Evolutionary conservation across 2,329 filamentous ascomycete species (phyloP).

Genomic region (Incumbomyces lentus): DNA sequence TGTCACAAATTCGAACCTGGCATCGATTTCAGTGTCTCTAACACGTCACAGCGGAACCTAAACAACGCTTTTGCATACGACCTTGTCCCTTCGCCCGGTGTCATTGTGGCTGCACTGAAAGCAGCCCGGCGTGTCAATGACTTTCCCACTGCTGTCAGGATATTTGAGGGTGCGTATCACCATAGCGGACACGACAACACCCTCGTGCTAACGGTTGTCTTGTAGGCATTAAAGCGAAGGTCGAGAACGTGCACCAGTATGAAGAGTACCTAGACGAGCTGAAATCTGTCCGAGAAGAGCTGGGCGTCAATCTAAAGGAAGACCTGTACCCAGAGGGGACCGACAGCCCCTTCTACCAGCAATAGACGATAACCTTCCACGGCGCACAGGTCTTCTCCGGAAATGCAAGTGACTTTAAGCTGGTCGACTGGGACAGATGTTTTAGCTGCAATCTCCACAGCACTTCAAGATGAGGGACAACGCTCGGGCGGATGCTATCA

Average conservation of each 20-base stretch:
- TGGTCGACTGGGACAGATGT: background rate
- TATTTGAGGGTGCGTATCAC: slow-evolving; percentile 74
- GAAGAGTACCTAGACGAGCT: slow-evolving; percentile 83
- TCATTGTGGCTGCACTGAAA: slow-evolving; percentile 82
- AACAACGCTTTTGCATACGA: slow-evolving; percentile 99
- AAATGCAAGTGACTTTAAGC: background rate
- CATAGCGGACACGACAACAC: too few relatives aligned
- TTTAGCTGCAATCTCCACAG: too few relatives aligned
- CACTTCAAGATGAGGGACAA: too few relatives aligned
- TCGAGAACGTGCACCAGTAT: slow-evolving; percentile 97
- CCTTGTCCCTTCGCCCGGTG: slow-evolving; percentile 87
- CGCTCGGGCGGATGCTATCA: too few relatives aligned
- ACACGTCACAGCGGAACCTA: slow-evolving; percentile 61
- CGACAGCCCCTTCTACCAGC: slow-evolving; percentile 21
- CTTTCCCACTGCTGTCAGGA: slow-evolving; percentile 92
- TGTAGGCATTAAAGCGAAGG: slow-evolving; percentile 96
- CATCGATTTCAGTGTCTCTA: background rate
- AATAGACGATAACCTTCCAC: slow-evolving; percentile 10
- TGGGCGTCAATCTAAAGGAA: slow-evolving; percentile 85
- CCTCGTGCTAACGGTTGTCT: background rate
- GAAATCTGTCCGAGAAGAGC: slow-evolving; percentile 82
- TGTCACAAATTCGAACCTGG: slow-evolving; percentile 23
- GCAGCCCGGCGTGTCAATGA: slow-evolving; percentile 95
- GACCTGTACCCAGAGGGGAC: slow-evolving; percentile 63
- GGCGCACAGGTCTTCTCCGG: background rate